phyloP scores from a whole-genome alignment of 192 early-diverging fungal species.

The Umbelopsis ramanniana region DNA sequence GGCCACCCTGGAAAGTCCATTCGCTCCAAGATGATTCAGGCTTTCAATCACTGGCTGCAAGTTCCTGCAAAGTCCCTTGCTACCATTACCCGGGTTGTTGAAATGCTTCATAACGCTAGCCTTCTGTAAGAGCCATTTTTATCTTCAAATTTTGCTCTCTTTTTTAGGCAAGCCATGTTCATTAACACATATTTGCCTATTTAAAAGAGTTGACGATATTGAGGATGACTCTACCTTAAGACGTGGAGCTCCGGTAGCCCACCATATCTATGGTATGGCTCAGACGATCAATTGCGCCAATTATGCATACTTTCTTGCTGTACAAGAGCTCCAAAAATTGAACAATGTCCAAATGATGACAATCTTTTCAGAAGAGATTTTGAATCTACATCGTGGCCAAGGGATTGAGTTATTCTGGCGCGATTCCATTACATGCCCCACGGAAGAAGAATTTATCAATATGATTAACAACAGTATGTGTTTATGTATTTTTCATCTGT shows the following conservation, averaged over 20 bases:
- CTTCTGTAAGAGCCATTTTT: conserved; percentile 86
- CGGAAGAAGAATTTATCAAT: conserved; percentile 81
- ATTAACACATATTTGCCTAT: not conserved
- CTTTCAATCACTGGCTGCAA: conserved; percentile 87
- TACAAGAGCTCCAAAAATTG: conserved; percentile 73
- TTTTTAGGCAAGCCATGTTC: not conserved
- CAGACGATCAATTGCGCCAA: conserved; percentile 95
- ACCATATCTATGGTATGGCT: conserved; percentile 95
- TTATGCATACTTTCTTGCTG: conserved; percentile 92
- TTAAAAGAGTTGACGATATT: conserved; percentile 88
- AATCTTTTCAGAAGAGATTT: conserved; percentile 88
- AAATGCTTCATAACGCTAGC: conserved; percentile 94
- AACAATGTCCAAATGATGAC: conserved; percentile 68
- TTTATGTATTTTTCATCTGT: not conserved
- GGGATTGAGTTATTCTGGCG: conserved; percentile 94
- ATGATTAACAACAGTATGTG: conserved; percentile 84
- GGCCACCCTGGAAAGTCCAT: conserved; percentile 91
- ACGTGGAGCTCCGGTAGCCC: conserved; percentile 88
- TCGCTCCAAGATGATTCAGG: conserved; percentile 85
- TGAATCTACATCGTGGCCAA: conserved; percentile 93
- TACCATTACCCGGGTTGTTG: conserved; percentile 78
- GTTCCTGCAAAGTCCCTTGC: conserved; percentile 67
- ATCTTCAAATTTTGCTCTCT: too few relatives aligned
- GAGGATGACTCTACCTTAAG: conserved; percentile 90
- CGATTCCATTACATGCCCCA: conserved; percentile 80